Percentiles rank a stretch among this genome's conserved stretches.
Evolutionary conservation across 768 basidiomycete genomes (phyloP).

Genomic region (Pulveroboletus ravenelii): DNA sequence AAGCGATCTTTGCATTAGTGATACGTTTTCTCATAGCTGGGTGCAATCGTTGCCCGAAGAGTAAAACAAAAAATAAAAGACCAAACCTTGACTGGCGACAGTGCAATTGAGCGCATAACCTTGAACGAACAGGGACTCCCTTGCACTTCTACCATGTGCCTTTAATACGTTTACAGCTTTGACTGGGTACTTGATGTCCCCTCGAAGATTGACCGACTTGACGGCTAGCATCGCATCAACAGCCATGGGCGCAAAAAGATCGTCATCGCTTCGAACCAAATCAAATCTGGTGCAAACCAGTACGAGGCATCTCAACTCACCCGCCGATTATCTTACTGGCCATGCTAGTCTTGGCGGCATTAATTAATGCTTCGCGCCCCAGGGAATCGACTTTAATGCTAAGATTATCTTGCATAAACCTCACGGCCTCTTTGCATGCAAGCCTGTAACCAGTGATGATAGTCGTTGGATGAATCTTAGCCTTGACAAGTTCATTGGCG

Average conservation of each 20-base stretch:
- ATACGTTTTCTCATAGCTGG: conserved; percentile 97
- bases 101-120: conserved; percentile 99
- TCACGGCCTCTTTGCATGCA: conserved; percentile 95
- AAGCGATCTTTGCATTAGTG: conserved; percentile 92
- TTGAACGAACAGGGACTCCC: conserved; percentile 91
- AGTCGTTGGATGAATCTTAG: conserved; percentile 98
- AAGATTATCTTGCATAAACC: conserved; percentile 96
- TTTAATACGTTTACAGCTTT: conserved; percentile 99
- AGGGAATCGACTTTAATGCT: conserved; percentile 90
- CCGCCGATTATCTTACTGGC: conserved; percentile 96
- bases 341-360: conserved; percentile 98
- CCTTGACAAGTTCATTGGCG: conserved; percentile 96
- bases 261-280: conserved; percentile 70
- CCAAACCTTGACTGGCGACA: conserved; percentile 92
- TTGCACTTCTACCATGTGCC: conserved; percentile 92
- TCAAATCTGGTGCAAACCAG: conserved; percentile 1
- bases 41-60: conserved; percentile 1
- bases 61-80: background rate
- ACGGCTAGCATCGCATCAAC: conserved; percentile 99
- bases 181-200: conserved; percentile 97
- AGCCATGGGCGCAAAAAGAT: conserved; percentile 96
- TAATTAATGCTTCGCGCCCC: conserved; percentile 89
- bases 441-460: conserved; percentile 98
- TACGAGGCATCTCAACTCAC: conserved; percentile 47
- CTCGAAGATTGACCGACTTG: conserved; percentile 87